Evolutionary conservation across 495 filamentous ascomycete species (phyloP).

Genomic region (Neurospora intermedia): DNA sequence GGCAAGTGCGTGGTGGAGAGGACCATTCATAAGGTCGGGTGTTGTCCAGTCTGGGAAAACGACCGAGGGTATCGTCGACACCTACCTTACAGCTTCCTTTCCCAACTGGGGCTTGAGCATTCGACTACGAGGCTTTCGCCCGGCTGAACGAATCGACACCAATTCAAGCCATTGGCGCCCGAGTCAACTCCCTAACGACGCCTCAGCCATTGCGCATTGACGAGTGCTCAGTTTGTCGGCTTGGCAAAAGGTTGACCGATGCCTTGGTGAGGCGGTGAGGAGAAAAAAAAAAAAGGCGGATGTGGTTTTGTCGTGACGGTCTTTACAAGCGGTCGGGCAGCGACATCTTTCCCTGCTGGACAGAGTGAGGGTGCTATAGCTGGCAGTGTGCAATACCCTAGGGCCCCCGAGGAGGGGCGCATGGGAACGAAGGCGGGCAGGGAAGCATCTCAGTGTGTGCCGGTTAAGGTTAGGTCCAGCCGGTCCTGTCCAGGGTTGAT

Average conservation of each 20-base stretch:
- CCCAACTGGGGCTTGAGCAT: background rate
- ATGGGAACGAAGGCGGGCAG: background rate
- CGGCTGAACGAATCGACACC: constrained; percentile 9
- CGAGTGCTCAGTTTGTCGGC: constrained; percentile 6
- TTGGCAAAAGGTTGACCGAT: constrained; percentile 3
- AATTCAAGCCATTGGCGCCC: constrained; percentile 17
- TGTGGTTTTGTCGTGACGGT: background rate
- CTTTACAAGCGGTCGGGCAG: constrained; percentile 11
- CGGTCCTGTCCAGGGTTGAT: background rate
- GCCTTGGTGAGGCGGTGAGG: constrained; percentile 11
- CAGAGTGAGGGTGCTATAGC: background rate
- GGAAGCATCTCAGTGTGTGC: background rate
- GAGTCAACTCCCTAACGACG: constrained; percentile 8
- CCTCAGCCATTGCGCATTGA: background rate
- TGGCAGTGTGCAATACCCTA: background rate
- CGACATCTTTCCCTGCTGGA: constrained; percentile 3
- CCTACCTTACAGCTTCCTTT: background rate
- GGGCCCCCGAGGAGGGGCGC: background rate
- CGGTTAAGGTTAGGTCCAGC: background rate
- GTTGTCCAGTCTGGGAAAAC: background rate
- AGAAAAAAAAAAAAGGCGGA: background rate
- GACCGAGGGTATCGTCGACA: background rate
- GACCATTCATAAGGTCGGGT: background rate
- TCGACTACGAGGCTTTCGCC: background rate
- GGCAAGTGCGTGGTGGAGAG: background rate